Evolutionary conservation across 2,329 filamentous ascomycete species (phyloP).

Genomic region (Exophiala lecanii-corni): DNA sequence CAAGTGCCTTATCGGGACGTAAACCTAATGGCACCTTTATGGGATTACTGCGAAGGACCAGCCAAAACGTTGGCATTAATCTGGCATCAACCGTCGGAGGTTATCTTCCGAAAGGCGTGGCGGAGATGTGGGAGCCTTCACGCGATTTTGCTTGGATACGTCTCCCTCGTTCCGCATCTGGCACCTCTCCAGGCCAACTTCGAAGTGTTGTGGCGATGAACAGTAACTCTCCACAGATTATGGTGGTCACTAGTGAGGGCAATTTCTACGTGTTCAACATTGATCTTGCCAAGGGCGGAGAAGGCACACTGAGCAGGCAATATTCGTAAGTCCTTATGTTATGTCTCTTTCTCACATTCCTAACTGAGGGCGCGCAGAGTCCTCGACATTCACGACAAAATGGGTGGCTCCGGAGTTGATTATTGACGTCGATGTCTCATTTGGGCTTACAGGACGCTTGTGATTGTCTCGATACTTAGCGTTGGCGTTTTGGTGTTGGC

Average conservation of each 20-base stretch:
- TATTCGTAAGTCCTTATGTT: slow-evolving; percentile 68
- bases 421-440: slow-evolving; percentile 26
- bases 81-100: slow-evolving; percentile 85
- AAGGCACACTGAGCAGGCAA: slow-evolving; percentile 85
- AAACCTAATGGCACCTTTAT: slow-evolving; percentile 71
- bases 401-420: slow-evolving; percentile 35
- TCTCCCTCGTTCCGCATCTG: slow-evolving; percentile 60
- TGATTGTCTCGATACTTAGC: slow-evolving; percentile 3
- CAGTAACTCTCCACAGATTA: slow-evolving; percentile 88
- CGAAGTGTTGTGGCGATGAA: slow-evolving; percentile 97
- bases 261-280: slow-evolving; percentile 94
- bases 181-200: slow-evolving; percentile 52
- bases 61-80: slow-evolving; percentile 84
- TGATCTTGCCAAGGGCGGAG: slow-evolving; percentile 88
- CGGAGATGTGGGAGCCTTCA: slow-evolving; percentile 94
- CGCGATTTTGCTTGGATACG: slow-evolving; percentile 97
- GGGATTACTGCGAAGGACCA: slow-evolving; percentile 88
- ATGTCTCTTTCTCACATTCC: slow-evolving; percentile 6
- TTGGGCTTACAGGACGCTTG: not conserved
- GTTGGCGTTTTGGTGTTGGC: slow-evolving; percentile 2
- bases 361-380: slow-evolving; percentile 30
- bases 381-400: slow-evolving; percentile 41
- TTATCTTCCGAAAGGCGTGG: slow-evolving; percentile 87
- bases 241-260: slow-evolving; percentile 96
- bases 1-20: slow-evolving; percentile 34